Conservation (phyloP, 768 basidiomycete genomes). For the Leccinellum rugosiceps region DNA sequence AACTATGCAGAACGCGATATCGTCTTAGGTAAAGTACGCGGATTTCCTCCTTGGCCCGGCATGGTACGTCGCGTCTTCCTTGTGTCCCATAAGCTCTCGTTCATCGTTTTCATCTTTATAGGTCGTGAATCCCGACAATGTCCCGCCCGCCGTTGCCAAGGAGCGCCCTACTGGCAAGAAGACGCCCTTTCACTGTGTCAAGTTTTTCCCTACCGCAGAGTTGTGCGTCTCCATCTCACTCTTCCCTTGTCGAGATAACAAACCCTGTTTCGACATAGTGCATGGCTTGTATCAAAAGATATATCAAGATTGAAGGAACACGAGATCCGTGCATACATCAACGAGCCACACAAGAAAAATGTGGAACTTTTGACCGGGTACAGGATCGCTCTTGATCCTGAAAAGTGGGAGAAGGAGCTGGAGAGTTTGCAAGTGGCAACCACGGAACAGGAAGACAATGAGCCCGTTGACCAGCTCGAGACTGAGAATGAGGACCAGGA, state of each 20-base stretch:
- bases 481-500: slow-evolving; percentile 52
- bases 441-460: slow-evolving; percentile 53
- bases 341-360: slow-evolving; percentile 70
- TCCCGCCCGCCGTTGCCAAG: slow-evolving; percentile 57
- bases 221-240: slow-evolving; percentile 58
- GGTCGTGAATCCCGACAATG: slow-evolving; percentile 75
- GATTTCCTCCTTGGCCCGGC: slow-evolving; percentile 93
- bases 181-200: slow-evolving; percentile 63
- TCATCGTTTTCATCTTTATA: slow-evolving; percentile 32
- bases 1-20: slow-evolving; percentile 75
- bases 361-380: slow-evolving; percentile 77
- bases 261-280: slow-evolving; percentile 42
- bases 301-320: slow-evolving; percentile 72
- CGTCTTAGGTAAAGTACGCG: slow-evolving; percentile 91
- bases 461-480: slow-evolving; percentile 65
- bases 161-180: slow-evolving; percentile 77
- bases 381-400: slow-evolving; percentile 69
- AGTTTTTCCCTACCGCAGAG: slow-evolving; percentile 94
- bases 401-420: slow-evolving; percentile 56
- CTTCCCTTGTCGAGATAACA: slow-evolving; percentile 8
- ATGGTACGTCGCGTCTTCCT: slow-evolving; percentile 60
- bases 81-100: slow-evolving; percentile 7
- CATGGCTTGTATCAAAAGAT: slow-evolving; percentile 83
- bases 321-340: slow-evolving; percentile 83
- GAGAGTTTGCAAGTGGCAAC: slow-evolving; percentile 31